Evolutionary conservation across 257 asterid species (phyloP), one percentile per base, ranked within the genome.

Genomic region (Solanum etuberosum): DNA sequence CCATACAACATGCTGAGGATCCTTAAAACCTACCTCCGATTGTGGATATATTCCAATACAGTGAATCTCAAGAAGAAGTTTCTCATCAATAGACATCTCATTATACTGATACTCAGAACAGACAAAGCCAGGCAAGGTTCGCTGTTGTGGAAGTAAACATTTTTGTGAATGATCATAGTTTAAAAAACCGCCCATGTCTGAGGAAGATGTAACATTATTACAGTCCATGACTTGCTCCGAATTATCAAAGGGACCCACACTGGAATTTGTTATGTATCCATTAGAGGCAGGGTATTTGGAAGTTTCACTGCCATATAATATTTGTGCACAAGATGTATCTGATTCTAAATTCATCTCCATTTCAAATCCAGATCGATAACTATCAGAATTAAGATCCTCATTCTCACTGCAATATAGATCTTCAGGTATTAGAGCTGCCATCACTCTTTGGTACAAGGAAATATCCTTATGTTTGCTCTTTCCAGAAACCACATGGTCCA

Each of bases 391-490:
- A 83, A 89, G 88, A 83, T 90, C 95, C 85, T 94, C 96, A 70
- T 86, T 91, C 78, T 89, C 92, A 82, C 87, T 89, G 86, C 85
- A 87, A 88, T 85, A 88, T 86, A 91, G 89, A 71, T 90, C 90
- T 90, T 94, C 98, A 71, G 98, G 95, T 86, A 96, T 93, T 89
- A 96, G 89, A 87, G 99, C 98, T 74, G 98, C 92, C 85, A 96
- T 88, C 86, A 96, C 89, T 89, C 96, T 96, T 92, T 96, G 99
- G 90, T 84, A 93, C 77, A 95, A 88, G 80, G 98, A 88, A 84
- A 93, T 90, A 88, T 90, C 95, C 74, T 90, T 90, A 77, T 90
- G 87, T 84, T 91, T 84, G 78, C 91, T 91, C 70, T 88, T 89
- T 84, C 92, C 94, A 65, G 90, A 78, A 87, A 89, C 89, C 89